These are phyloP conservation scores for Kodamaea nitidulidarum DNA, from an alignment of 805 yeast species.

Conservation along the genomic window DNA sequence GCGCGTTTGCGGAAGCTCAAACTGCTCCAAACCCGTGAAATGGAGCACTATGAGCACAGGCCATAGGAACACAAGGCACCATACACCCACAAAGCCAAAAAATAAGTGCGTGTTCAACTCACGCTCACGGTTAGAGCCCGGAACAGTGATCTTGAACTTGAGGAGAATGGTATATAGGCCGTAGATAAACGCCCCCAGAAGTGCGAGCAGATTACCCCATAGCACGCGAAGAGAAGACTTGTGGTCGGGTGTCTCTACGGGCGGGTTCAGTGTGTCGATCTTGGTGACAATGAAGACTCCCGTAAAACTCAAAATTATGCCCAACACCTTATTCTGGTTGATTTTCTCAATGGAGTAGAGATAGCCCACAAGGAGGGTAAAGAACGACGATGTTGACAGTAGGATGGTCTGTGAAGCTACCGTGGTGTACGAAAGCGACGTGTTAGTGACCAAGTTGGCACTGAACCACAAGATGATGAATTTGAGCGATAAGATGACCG, in stretches of 20 bases:
- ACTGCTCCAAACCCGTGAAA: slow-evolving; percentile 58
- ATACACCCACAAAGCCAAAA: slow-evolving; percentile 92
- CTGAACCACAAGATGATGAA: slow-evolving; percentile 87
- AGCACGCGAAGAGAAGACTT: slow-evolving; percentile 26
- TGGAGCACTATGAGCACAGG: slow-evolving; percentile 72
- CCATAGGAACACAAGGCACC: slow-evolving; percentile 73
- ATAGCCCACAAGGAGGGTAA: slow-evolving; percentile 81
- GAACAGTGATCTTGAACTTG: slow-evolving; percentile 55
- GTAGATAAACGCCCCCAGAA: slow-evolving; percentile 82
- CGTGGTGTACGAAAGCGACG: slow-evolving; percentile 80
- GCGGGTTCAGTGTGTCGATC: slow-evolving; percentile 48
- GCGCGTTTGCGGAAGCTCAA: slow-evolving; percentile 61
- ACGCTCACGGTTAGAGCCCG: slow-evolving; percentile 53
- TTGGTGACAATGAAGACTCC: slow-evolving; percentile 82
- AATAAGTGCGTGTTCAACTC: slow-evolving; percentile 80
- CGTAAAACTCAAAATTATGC: slow-evolving; percentile 63
- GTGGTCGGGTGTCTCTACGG: slow-evolving; percentile 16
- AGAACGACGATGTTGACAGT: slow-evolving; percentile 88
- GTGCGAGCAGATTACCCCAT: slow-evolving; percentile 75
- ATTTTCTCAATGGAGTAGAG: slow-evolving; percentile 67
- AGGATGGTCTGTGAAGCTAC: slow-evolving; percentile 93
- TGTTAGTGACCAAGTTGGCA: slow-evolving; percentile 86
- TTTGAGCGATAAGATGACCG: slow-evolving; percentile 69
- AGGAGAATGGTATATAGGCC: slow-evolving; percentile 86
- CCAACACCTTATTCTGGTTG: slow-evolving; percentile 59